Conservation (phyloP, 1,139 yeast species). For the Blastobotrys apis region DNA sequence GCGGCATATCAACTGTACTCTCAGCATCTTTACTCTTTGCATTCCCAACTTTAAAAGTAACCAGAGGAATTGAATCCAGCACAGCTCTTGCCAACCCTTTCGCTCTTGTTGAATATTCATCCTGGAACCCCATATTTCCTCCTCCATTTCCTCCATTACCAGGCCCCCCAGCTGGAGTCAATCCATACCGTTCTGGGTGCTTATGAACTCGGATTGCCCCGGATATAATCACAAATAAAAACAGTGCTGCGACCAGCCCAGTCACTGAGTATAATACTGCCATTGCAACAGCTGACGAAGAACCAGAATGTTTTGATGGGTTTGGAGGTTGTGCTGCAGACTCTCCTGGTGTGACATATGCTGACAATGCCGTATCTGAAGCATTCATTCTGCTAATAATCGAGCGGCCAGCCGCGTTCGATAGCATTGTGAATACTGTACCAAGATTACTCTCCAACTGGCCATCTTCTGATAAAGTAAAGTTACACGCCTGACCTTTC, state of each 20-base stretch:
- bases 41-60: constrained; percentile 21
- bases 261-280: constrained; percentile 32
- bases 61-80: constrained; percentile 37
- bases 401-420: constrained; percentile 24
- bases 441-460: constrained; percentile 30
- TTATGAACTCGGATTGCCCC: constrained; percentile 36
- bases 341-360: constrained; percentile 21
- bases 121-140: constrained; percentile 14
- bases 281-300: constrained; percentile 30
- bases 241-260: constrained; percentile 32
- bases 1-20: neutral
- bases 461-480: constrained; percentile 20
- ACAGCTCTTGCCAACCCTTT: constrained; percentile 38
- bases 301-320: neutral
- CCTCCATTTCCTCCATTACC: constrained; percentile 18
- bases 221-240: constrained; percentile 32
- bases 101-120: constrained; percentile 27
- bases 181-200: constrained; percentile 37
- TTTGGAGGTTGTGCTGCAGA: too few species aligned
- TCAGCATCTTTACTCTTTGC: constrained; percentile 1
- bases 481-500: constrained; percentile 26
- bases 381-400: constrained; percentile 24
- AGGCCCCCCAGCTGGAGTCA: constrained; percentile 18
- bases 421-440: constrained; percentile 30
- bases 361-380: constrained; percentile 17